Base-by-base conservation (phyloP, 768 basidiomycete genomes). In the Lentinula guzmanii region DNA sequence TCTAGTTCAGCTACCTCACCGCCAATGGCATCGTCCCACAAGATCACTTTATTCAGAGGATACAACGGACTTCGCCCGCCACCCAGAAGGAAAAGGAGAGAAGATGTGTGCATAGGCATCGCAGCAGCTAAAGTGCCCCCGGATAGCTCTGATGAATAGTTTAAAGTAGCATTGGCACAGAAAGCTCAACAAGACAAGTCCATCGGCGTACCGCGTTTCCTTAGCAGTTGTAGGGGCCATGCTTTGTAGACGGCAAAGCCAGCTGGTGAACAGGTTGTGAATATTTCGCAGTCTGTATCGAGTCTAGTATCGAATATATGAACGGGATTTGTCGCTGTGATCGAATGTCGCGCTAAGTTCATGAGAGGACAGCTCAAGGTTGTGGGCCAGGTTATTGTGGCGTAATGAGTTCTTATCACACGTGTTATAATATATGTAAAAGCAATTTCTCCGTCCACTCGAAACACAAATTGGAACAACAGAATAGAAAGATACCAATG, bases 11-110 rank as follows among this genome's bases (percentile, higher is more conserved):
- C 91, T 53, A 93, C 89, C 70, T 94, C 90, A 63, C 77, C 76
- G n/a, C 84, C 84, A 3, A 82, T 74, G 3, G 80, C 82, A 74
- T 93, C 93, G 72, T 95, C 90, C 92, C 92, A 95, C 58, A 96
- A 71, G 65, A 95, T 80, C 58, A 95, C 90, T 76, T 96, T 95
- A 75, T 95, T 95, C 33, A 89, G 90, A 33, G 94, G 90, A 74
- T 94, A 95, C 9, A 89, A 82, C 34, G 93, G 93, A 71, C 90
- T 93, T 59, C 86, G 82, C 42, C 93, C 92, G 50, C 93, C 93
- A 53, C 93, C 93, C 59, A 94, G 79, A 52, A 95, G 85, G 72
- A 94, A 93, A 53, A 95, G 78, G 21, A 95, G 76, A 62, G 91
- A 93, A 10, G 91, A 87, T 10, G 86, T 82, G 69, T 95, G 91